phyloP scores from a whole-genome alignment of 2,329 filamentous ascomycete genomes.

The Alternaria incomplexa region DNA sequence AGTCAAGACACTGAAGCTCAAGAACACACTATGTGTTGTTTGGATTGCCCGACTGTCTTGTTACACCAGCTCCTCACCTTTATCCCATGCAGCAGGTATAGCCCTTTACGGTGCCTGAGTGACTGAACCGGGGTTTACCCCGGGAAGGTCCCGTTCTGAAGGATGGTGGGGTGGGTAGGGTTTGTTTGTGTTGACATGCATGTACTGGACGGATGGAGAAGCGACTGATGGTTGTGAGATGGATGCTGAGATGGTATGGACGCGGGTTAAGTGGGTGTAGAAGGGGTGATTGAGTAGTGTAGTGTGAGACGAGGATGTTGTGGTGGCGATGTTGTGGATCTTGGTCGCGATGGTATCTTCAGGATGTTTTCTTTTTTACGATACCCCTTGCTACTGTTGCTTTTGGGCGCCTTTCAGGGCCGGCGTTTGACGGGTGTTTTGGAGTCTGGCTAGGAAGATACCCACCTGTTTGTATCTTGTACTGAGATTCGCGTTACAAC shows the following conservation, averaged over 20 bases:
- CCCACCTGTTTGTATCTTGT: background rate
- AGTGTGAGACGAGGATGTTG: background rate
- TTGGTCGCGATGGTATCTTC: background rate
- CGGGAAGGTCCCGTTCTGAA: slow-evolving; percentile 1
- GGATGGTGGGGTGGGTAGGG: background rate
- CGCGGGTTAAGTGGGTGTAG: background rate
- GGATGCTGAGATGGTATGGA: background rate
- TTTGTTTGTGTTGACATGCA: background rate
- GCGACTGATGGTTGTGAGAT: background rate
- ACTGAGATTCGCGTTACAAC: background rate
- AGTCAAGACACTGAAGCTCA: background rate
- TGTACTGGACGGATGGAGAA: background rate
- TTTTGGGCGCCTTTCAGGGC: background rate
- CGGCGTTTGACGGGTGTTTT: background rate
- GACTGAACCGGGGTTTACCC: background rate
- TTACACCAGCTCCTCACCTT: background rate
- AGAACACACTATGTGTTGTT: background rate
- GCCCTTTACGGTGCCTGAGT: slow-evolving; percentile 8
- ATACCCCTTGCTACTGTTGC: background rate
- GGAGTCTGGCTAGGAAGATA: background rate
- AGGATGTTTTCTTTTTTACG: background rate
- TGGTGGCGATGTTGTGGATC: background rate
- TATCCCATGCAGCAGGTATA: slow-evolving; percentile 11
- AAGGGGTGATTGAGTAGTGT: background rate
- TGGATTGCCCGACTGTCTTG: background rate